Evolutionary conservation across 805 yeast genomes (phyloP).

Genomic region (Suhomyces sp.): DNA sequence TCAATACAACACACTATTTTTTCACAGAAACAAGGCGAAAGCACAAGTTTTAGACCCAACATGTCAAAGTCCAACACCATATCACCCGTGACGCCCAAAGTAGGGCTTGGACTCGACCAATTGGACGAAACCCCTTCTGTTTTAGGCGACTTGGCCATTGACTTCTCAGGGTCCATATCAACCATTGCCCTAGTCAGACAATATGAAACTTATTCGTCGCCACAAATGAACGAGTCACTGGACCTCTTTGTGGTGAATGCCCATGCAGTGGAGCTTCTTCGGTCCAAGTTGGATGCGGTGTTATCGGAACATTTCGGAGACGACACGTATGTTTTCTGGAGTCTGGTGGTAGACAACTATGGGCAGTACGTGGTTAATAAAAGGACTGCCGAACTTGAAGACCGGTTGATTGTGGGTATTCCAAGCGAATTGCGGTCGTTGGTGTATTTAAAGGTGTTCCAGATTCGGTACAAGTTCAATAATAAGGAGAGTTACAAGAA

Average conservation of each 20-base stretch:
- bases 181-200: constrained; percentile 25
- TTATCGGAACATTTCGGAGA: constrained; percentile 4
- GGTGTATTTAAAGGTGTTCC: constrained; percentile 34
- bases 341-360: constrained; percentile 14
- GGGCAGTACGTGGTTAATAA: constrained; percentile 11
- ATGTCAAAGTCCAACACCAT: neutral
- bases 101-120: neutral
- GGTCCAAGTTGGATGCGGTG: constrained; percentile 3
- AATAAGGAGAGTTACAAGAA: constrained; percentile 28
- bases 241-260: constrained; percentile 20
- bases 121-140: neutral
- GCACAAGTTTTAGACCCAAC: no score
- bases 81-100: neutral
- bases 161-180: constrained; percentile 20
- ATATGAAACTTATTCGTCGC: constrained; percentile 22
- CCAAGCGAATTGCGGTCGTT: constrained; percentile 29
- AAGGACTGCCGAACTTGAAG: constrained; percentile 18
- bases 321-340: constrained; percentile 19
- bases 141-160: constrained; percentile 13
- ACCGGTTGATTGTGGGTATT: constrained; percentile 26
- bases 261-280: constrained; percentile 4
- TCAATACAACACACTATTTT: no score
- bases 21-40: no score
- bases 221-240: constrained; percentile 26
- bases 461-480: constrained; percentile 29